Percentiles rank a stretch among this genome's conserved stretches.
Evolutionary conservation across 208 protist species (phyloP).

Genomic region (Crithidia expoeki): DNA sequence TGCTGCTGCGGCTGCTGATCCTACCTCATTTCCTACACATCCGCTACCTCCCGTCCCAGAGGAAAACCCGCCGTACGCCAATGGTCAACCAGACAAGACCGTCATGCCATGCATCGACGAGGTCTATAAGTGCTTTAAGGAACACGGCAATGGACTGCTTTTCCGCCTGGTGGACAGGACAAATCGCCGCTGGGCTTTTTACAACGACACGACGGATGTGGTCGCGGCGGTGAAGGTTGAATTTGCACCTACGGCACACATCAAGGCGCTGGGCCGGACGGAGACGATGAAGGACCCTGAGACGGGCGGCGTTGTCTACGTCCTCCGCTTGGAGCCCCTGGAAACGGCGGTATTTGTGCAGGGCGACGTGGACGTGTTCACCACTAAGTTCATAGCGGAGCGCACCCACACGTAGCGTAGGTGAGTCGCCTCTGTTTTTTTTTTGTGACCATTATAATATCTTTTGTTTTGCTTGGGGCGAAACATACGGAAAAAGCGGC

Average conservation of each 20-base stretch:
- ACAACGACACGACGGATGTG: conserved; percentile 75
- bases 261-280: conserved; percentile 55
- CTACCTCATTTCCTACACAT: conserved; percentile 6
- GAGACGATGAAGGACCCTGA: conserved; percentile 35
- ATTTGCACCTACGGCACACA: conserved; percentile 38
- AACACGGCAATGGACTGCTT: conserved; percentile 75
- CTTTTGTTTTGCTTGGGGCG: background rate
- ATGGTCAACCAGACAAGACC: conserved; percentile 48
- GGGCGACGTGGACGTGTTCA: conserved; percentile 62
- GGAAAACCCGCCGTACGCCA: conserved; percentile 40
- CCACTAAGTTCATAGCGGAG: conserved; percentile 70
- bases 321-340: conserved; percentile 58
- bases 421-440: background rate
- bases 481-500: too few relatives aligned
- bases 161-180: conserved; percentile 70
- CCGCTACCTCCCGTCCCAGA: conserved; percentile 9
- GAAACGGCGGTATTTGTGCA: conserved; percentile 65
- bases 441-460: background rate
- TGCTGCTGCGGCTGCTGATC: too few relatives aligned
- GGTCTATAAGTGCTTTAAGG: conserved; percentile 81
- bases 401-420: conserved; percentile 9
- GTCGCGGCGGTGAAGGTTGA: conserved; percentile 52
- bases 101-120: conserved; percentile 47
- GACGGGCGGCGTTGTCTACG: conserved; percentile 42
- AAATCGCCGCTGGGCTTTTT: conserved; percentile 65